Evolutionary conservation across 2,329 filamentous ascomycete species (phyloP), one percentile per base, ranked within the genome.

Genomic region (Calonectria pseudoturangicola): DNA sequence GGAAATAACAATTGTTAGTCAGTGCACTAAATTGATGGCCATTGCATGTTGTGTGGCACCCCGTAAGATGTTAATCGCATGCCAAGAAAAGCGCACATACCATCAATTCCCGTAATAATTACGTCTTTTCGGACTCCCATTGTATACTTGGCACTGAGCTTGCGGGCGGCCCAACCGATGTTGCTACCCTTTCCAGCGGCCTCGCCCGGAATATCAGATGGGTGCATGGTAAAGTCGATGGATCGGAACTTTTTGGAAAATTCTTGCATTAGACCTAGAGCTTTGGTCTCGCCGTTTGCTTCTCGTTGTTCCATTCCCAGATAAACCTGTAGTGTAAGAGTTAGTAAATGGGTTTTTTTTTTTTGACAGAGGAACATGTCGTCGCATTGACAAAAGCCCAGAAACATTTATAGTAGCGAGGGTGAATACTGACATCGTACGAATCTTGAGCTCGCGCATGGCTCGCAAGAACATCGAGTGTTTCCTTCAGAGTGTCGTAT

Each of bases 161-260:
- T 91, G 75, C 89, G 89, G 12, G 92, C 93, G 21, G 92, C 92
- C 91, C 92, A 95, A 65, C 90, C 90, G 73, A 93, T 88, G 82
- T 95, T 95, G 85, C 93, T 94, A 75, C 93, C 93, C 81, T 95
- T 95, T 71, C 93, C 93, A 67, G 92, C 91, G 63, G 92, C 90
- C 81, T 95, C 93, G 15, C 91, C 91, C 4, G 89, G 88, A 65
- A 94, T 90, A 68, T 91, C 90, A 27, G 87, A 84, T 1, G 93
- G 93, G 78, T 95, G 93, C 15, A 93, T 83, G 3, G 92, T 94
- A 80, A 90, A 92, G 77, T 91, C 89, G 77, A 95, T 92, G 71
- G 88, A 89, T 50, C 90, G 90, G 80, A 95, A 94, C 71, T 88
- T 90, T 79, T 90, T 90, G 74, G 88, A 84, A 77, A 93, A 94